A percentile compares a stretch with the other conserved stretches of the same genome.
These are phyloP conservation scores for Penicillium angulare DNA, from an alignment of 495 filamentous ascomycete species.

Conservation along the genomic window DNA sequence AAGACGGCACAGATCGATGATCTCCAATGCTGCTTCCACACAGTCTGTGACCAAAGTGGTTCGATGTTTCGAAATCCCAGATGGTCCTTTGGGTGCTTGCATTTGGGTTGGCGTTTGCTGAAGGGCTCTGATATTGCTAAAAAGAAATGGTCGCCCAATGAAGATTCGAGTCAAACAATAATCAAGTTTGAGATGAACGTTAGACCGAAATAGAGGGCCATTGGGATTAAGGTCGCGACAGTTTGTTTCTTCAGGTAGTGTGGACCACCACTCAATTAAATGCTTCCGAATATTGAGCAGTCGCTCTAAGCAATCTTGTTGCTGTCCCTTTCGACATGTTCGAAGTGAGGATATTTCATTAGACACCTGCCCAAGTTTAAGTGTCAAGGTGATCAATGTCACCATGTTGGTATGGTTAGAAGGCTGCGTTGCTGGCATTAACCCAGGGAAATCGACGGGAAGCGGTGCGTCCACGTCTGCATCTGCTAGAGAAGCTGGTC, in stretches of 20 bases:
- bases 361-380: conserved; percentile 44
- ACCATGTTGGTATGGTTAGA: conserved; percentile 50
- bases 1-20: conserved; percentile 46
- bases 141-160: conserved; percentile 49
- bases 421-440: conserved; percentile 33
- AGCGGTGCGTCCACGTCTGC: conserved; percentile 47
- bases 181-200: conserved; percentile 50
- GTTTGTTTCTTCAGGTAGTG: conserved; percentile 43
- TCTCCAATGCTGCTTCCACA: conserved; percentile 49
- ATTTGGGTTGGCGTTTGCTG: conserved; percentile 16
- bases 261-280: conserved; percentile 49
- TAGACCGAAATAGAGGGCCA: conserved; percentile 43
- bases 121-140: conserved; percentile 41
- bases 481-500: conserved; percentile 44
- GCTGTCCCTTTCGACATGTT: conserved; percentile 39
- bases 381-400: conserved; percentile 43
- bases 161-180: conserved; percentile 49
- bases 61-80: conserved; percentile 39
- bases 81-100: conserved; percentile 29
- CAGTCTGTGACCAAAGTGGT: conserved; percentile 46
- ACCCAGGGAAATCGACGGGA: conserved; percentile 43
- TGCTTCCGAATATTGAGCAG: conserved; percentile 40
- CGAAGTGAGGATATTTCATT: conserved; percentile 43
- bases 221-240: conserved; percentile 40
- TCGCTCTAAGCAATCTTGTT: conserved; percentile 45